Conservation (phyloP, 2,329 filamentous ascomycete species). For the Cordyceps fumosorosea region DNA sequence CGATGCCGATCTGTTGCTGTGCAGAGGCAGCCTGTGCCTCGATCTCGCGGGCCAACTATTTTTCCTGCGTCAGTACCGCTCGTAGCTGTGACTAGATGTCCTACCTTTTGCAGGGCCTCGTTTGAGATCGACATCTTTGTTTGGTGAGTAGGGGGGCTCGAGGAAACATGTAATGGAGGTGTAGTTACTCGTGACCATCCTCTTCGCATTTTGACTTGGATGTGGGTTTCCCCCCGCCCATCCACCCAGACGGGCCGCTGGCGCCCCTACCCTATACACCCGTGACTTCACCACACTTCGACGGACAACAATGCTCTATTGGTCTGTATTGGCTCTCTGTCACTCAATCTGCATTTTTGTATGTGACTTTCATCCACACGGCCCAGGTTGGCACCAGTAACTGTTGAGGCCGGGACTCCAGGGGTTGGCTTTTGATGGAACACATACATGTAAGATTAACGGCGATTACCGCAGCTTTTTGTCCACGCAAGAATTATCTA, state of each 20-base stretch:
- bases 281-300: not conserved
- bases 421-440: not conserved
- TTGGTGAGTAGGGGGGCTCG: not conserved
- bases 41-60: constrained; percentile 84
- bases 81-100: constrained; percentile 12
- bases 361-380: too few species aligned
- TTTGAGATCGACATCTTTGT: constrained; percentile 82
- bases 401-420: too few species aligned
- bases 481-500: too few species aligned
- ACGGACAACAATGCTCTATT: not conserved
- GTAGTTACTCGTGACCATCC: not conserved
- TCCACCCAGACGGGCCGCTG: too few species aligned
- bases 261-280: not conserved
- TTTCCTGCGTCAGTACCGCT: not conserved
- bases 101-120: constrained; percentile 86
- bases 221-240: not conserved
- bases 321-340: not conserved
- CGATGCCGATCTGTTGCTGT: constrained; percentile 85
- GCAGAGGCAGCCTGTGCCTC: constrained; percentile 81
- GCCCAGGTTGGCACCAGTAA: too few species aligned
- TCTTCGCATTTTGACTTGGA: not conserved
- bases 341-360: too few species aligned
- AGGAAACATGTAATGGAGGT: not conserved
- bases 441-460: too few species aligned
- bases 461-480: not conserved